Evolutionary conservation across 768 basidiomycete genomes (phyloP).

Genomic region (Kwoniella newhampshirensis): DNA sequence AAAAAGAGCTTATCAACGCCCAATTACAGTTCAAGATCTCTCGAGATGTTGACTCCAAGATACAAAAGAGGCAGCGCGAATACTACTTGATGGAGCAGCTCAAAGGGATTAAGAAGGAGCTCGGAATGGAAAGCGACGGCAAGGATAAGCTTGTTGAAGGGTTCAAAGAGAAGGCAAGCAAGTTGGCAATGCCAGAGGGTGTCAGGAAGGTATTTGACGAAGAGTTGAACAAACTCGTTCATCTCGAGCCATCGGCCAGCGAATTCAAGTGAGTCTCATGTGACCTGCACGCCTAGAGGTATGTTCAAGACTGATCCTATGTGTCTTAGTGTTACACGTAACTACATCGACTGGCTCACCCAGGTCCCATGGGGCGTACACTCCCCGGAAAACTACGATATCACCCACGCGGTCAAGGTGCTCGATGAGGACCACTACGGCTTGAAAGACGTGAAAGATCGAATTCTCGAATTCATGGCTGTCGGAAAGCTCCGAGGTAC

Average conservation of each 20-base stretch:
- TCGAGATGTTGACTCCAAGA: slow-evolving; percentile 89
- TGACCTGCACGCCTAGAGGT: neutral
- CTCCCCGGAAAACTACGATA: slow-evolving; percentile 87
- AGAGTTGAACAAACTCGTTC: slow-evolving; percentile 83
- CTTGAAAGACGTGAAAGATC: slow-evolving; percentile 83
- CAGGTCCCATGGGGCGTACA: slow-evolving; percentile 96
- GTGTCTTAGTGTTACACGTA: slow-evolving; percentile 67
- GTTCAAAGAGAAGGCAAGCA: slow-evolving; percentile 78
- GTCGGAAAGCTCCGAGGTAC: slow-evolving; percentile 92
- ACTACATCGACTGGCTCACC: slow-evolving; percentile 72
- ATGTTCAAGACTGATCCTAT: neutral
- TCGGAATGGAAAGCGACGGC: slow-evolving; percentile 91
- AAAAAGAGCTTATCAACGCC: slow-evolving; percentile 97
- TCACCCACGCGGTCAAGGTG: slow-evolving; percentile 73
- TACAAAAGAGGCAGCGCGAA: slow-evolving; percentile 89
- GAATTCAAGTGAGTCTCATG: slow-evolving; percentile 66
- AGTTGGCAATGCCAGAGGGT: slow-evolving; percentile 80
- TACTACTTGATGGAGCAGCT: slow-evolving; percentile 97
- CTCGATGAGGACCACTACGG: slow-evolving; percentile 96
- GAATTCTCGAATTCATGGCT: slow-evolving; percentile 92
- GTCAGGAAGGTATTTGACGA: slow-evolving; percentile 95
- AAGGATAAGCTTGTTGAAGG: slow-evolving; percentile 93
- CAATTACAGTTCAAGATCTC: slow-evolving; percentile 90
- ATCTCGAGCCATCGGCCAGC: slow-evolving; percentile 83
- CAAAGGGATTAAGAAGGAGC: slow-evolving; percentile 92